Conservation (phyloP, 768 basidiomycete genomes). For the Tulasnella sp. region DNA sequence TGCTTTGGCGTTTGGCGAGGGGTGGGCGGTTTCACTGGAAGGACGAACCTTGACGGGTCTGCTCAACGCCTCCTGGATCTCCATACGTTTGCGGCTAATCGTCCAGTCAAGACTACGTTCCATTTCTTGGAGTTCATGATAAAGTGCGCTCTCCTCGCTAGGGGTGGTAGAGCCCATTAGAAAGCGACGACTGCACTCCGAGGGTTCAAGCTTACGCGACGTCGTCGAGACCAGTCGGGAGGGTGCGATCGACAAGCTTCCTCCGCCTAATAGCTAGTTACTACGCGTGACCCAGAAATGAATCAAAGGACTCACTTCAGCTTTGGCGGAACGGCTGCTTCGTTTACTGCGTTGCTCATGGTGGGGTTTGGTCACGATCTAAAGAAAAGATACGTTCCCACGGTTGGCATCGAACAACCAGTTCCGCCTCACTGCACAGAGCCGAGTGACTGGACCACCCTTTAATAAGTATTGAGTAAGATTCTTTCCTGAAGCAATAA, state of each 20-base stretch:
- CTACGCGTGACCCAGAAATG: background rate
- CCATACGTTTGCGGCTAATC: conserved; percentile 84
- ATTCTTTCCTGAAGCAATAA: too few species aligned
- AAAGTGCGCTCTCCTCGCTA: conserved; percentile 54
- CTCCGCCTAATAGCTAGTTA: conserved; percentile 16
- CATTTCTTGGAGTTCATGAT: conserved; percentile 82
- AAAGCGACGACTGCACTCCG: background rate
- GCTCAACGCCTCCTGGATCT: conserved; percentile 86
- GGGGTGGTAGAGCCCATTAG: background rate
- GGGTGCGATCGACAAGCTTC: conserved; percentile 31
- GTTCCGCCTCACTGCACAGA: too few species aligned
- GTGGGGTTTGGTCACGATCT: background rate
- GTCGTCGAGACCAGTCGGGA: conserved; percentile 30
- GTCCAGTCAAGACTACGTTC: conserved; percentile 95
- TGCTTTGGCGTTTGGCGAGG: background rate
- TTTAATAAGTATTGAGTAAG: too few species aligned
- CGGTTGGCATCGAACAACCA: background rate
- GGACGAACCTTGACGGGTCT: conserved; percentile 67
- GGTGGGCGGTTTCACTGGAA: conserved; percentile 14
- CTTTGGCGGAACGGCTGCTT: conserved; percentile 20
- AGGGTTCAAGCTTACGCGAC: conserved; percentile 25
- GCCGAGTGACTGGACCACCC: too few species aligned
- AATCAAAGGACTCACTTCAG: conserved; percentile 16
- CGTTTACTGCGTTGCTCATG: conserved; percentile 26
- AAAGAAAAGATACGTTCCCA: background rate